Base-by-base conservation (phyloP, 2,329 filamentous ascomycete species). In the Aspergillus uvarum region DNA sequence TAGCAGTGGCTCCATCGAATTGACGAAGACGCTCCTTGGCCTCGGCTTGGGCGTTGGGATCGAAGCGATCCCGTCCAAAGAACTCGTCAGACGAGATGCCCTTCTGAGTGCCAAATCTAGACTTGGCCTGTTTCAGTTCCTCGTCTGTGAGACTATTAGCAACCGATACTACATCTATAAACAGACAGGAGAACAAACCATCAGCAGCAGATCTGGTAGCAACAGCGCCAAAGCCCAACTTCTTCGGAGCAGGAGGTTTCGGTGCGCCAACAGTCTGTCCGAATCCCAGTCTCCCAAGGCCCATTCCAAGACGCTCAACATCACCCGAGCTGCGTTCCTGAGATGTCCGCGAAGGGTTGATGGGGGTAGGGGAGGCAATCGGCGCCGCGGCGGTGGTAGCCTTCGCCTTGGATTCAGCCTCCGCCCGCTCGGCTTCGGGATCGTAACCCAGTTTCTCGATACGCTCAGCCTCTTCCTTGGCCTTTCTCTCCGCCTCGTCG, bases 81-180 rank as follows among this genome's bases (percentile, higher is more conserved):
- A 96, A 99, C 75, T 99, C 95, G 75, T 99, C 95, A 0, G 93
- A 97, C 0, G 92, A 97, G 67, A 99, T 99, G 68, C 91, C 91
- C 82, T 98, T 98, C 76, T 99, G 95, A 48, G 78, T 79, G 62
- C 93, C 94, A 71, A 99, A 99, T 77, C 96, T 96, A 72, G 85
- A 81, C 70, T 91, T 90, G 5, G 93, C 92, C 73, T 91, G 96
- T 71, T 86, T 87, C 70, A 97, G 87, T 57, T 89, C 88, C 59
- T 97, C 92, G 51, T 87, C 85, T 82, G 49, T 32, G n/a, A 49
- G 47, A 47, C 42, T 29, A 49, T 70, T 59, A 71, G 60, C 21
- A 56, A 22, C 48, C 26, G 35, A 26, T 21, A 11, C 6, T 31
- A n/a, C 10, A 7, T 51, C 12, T 5, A 16, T 44, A 50, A 22